Base-by-base conservation (phyloP, 1,284 basidiomycete genomes). In the Sphagnurus paluster region DNA sequence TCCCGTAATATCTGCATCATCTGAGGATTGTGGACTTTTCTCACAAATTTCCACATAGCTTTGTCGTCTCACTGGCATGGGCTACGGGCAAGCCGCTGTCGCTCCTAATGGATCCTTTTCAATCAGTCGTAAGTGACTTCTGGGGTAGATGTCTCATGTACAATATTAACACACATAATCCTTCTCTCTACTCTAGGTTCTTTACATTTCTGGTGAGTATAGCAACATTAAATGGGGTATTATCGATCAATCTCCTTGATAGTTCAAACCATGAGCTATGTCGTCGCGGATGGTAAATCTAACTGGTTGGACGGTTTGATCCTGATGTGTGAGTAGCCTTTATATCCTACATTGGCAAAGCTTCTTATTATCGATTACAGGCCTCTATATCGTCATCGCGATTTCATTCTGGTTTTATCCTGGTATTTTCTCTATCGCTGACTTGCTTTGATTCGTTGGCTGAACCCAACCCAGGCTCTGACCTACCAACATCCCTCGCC, bases 261-360 rank as follows among this genome's bases (percentile, higher is more conserved):
- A 80, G 84, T 93, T 14, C 72, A 91, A 54, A 84, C 89, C 7
- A 87, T 93, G 72, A 88, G 85, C 52, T 85, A 90, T 52, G 84
- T 88, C 35, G 84, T 92, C 5, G 77, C 81, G 42, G 90, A 93
- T 61, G 91, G 90, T 23, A 86, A 90, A 62, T 90, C 88, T 3
- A 92, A 93, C 63, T 93, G 87, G 82, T 68, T 87, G 0, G 84
- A 88, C 61, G 87, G 87, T 3, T 74, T 83, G 58, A 82, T 90
- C 56, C 68, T 90, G 13, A 84, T 90, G 70, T 76, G 82, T 84
- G 59, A 53, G 62, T 55, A 14, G 7, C 3, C 23, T 4, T 35
- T 34, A 11, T n/a, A n/a, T n/a, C n/a, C n/a, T n/a, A n/a, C n/a
- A n/a, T n/a, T n/a, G n/a, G n/a, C n/a, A n/a, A n/a, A n/a, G n/a